Evolutionary conservation across 306 rosid species (phyloP).

Genomic region (Acacia crassicarpa): DNA sequence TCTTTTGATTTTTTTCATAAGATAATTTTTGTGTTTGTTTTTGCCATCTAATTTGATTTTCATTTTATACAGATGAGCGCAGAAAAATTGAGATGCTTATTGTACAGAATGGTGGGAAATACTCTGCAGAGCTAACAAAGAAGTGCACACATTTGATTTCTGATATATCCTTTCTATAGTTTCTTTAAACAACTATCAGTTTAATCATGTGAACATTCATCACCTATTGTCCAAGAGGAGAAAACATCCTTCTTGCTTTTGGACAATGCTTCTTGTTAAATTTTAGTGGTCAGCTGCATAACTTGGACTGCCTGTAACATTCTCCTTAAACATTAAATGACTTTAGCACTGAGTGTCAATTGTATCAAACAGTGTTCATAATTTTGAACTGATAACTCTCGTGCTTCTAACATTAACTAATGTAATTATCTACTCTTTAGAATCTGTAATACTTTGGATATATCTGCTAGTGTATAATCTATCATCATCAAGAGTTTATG

Average conservation of each 20-base stretch:
- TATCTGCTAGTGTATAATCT: conserved; percentile 10
- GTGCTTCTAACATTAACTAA: neutral
- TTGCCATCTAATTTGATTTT: conserved; percentile 38
- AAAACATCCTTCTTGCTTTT: conserved; percentile 8
- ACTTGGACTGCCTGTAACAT: conserved; percentile 13
- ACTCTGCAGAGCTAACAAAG: conserved; percentile 82
- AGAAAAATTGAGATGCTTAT: conserved; percentile 70
- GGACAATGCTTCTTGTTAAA: neutral
- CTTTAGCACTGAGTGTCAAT: conserved; percentile 20
- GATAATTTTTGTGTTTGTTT: conserved; percentile 15
- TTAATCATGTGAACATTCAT: conserved; percentile 28
- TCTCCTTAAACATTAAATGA: neutral
- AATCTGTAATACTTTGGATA: neutral
- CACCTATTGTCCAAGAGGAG: neutral
- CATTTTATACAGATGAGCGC: conserved; percentile 66
- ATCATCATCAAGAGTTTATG: neutral
- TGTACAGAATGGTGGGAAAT: conserved; percentile 83
- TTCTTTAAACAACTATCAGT: conserved; percentile 24
- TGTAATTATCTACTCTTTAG: neutral
- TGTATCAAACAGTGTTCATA: conserved; percentile 15
- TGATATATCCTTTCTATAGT: conserved; percentile 73
- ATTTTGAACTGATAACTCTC: neutral
- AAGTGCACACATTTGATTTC: conserved; percentile 91
- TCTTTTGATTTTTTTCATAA: conserved; percentile 35
- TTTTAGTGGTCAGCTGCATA: conserved; percentile 1